Conservation (phyloP, 2,329 filamentous ascomycete genomes). For the Botrytis byssoidea region DNA sequence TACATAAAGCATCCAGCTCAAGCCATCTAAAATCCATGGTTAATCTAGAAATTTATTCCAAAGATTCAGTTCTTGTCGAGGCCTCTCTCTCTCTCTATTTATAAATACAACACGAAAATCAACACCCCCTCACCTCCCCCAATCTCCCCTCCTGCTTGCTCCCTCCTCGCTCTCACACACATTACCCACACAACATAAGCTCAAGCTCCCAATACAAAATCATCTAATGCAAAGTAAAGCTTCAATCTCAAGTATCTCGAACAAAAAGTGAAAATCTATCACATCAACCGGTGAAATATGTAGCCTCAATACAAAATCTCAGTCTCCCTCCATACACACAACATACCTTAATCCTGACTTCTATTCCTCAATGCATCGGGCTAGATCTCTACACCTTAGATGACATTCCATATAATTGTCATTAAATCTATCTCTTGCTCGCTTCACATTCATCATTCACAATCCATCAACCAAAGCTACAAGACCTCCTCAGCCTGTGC, state of each 20-base stretch:
- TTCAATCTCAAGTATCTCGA: background rate
- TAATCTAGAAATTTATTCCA: background rate
- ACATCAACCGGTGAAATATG: background rate
- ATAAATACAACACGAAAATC: background rate
- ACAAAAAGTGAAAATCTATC: background rate
- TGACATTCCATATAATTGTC: too few species aligned
- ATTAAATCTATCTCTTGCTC: accelerated
- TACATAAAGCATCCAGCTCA: background rate
- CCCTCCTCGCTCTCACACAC: background rate
- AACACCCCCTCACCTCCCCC: accelerated
- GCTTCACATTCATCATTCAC: background rate
- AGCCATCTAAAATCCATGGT: accelerated
- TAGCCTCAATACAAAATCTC: background rate
- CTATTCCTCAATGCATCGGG: background rate
- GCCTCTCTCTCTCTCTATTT: background rate
- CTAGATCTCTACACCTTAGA: too few species aligned
- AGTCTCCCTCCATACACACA: background rate
- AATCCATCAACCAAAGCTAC: background rate
- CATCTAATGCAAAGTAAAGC: background rate
- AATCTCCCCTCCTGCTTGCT: background rate
- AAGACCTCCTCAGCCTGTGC: too few species aligned
- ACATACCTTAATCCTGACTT: background rate
- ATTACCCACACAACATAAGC: background rate
- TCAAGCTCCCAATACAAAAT: background rate
- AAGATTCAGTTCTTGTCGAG: background rate